Evolutionary conservation across 257 asterid genomes (phyloP), one percentile per base, ranked within the genome.

Genomic region (Scutellaria minor): DNA sequence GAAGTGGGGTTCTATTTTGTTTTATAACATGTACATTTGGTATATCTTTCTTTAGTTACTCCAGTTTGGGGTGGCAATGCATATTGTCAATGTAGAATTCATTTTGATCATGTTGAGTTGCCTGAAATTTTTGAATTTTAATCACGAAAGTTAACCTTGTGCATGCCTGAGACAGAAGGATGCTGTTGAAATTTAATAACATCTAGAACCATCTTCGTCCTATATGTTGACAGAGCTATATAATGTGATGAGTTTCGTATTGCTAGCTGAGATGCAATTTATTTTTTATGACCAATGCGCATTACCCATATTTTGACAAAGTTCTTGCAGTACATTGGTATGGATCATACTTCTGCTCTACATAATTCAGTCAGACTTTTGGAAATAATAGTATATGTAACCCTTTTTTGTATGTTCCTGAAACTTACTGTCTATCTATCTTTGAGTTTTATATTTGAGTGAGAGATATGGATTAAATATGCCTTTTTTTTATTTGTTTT

Each of bases 161-260:
- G 27, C 39, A 59, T 22, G 24, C 45, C 48, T 51, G 40, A 37
- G 12, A 8, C 14, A 12, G 18, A 47, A 41, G 15, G 40, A n/a
- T 73, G 15, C 15, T 74, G 31, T 9, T 3, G 9, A 8, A 57
- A 44, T 59, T 6, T 4, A 13, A 42, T 22, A 13, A 8, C 11
- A 35, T 22, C 46, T 15, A 59, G 11, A 68, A 27, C 39, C 40
- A 6, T 45, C 39, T 22, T 22, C 59, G 14, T 60, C 15, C 60
- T 68, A 70, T 27, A n/a, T 60, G 60, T 47, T 53, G 46, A 37
- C 41, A 51, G 18, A 22, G 39, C 7, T 13, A 60, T 58, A 20
- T 68, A 31, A 24, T 50, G 31, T 70, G 24, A 62, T 24, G 7
- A 54, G 52, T 75, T 75, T 35, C 27, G 8, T 61, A 24, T 27